phyloP scores from a whole-genome alignment of 495 filamentous ascomycete genomes.

The Aspergillus panamensis region DNA sequence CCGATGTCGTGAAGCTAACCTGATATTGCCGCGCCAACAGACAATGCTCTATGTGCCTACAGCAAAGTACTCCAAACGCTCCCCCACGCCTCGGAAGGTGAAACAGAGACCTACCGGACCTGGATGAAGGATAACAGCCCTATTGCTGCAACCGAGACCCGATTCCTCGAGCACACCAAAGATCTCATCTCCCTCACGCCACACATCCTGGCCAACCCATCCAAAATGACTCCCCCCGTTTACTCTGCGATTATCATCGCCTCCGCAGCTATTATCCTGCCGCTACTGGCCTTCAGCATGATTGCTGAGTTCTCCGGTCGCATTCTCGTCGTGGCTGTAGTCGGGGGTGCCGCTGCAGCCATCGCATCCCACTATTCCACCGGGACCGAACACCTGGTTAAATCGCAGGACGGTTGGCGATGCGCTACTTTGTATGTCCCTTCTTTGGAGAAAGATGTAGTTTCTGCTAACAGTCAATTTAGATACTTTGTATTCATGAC shows the following conservation, averaged over 20 bases:
- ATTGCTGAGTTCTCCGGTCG: conserved; percentile 51
- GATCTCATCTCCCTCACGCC: conserved; percentile 62
- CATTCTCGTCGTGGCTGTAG: conserved; percentile 47
- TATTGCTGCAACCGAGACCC: conserved; percentile 61
- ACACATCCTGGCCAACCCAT: conserved; percentile 17
- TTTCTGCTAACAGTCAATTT: conserved; percentile 7
- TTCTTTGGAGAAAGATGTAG: no score
- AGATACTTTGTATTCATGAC: conserved; percentile 47
- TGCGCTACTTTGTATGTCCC: conserved; percentile 38
- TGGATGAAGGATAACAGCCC: conserved; percentile 63
- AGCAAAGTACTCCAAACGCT: conserved; percentile 56
- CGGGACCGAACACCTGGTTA: conserved; percentile 36
- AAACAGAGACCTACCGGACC: conserved; percentile 60
- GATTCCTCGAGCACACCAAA: conserved; percentile 60
- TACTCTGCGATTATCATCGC: conserved; percentile 51
- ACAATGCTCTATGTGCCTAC: conserved; percentile 67
- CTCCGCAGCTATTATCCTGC: conserved; percentile 53
- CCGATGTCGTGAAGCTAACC: not conserved
- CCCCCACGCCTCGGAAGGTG: conserved; percentile 49
- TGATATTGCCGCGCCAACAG: conserved; percentile 33
- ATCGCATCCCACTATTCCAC: conserved; percentile 38
- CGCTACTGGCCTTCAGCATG: conserved; percentile 56
- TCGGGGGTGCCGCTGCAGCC: conserved; percentile 36
- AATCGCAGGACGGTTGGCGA: conserved; percentile 42
- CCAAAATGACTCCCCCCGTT: conserved; percentile 26